Evolutionary conservation across 768 basidiomycete genomes (phyloP).

Genomic region (Aureoboletus auriporus): DNA sequence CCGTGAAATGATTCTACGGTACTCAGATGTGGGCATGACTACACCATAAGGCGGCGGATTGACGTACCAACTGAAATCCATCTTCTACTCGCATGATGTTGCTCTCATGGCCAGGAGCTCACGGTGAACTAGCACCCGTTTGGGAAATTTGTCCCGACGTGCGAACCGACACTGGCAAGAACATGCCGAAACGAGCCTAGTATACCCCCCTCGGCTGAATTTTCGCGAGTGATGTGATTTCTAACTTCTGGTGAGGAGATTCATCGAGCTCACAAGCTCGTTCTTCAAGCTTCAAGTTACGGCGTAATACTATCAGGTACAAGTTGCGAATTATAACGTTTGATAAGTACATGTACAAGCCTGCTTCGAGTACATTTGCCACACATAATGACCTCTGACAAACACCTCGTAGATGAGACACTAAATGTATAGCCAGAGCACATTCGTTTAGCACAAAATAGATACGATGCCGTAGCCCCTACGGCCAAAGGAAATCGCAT

Average conservation of each 20-base stretch:
- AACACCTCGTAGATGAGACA: constrained; percentile 1
- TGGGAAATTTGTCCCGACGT: too few species aligned
- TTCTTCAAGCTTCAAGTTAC: too few species aligned
- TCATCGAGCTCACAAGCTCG: too few species aligned
- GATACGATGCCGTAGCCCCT: constrained; percentile 7
- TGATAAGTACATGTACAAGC: background rate
- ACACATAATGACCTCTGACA: background rate
- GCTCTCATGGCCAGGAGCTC: too few species aligned
- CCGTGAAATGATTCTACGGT: constrained; percentile 45
- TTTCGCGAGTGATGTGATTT: too few species aligned
- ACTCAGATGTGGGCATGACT: background rate
- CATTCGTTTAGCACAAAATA: constrained; percentile 10
- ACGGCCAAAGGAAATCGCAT: constrained; percentile 2
- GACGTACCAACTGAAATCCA: constrained; percentile 57
- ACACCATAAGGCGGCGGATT: background rate
- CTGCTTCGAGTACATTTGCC: constrained; percentile 1
- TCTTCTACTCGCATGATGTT: constrained; percentile 58
- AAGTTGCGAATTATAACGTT: constrained; percentile 4
- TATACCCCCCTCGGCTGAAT: too few species aligned
- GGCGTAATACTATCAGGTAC: background rate
- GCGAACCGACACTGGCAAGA: too few species aligned
- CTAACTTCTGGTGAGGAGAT: too few species aligned
- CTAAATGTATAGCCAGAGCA: background rate
- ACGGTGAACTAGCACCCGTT: too few species aligned
- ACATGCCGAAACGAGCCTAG: too few species aligned